Base-by-base conservation (phyloP, 23 red algal species). In the Gracilaria domingensis region DNA sequence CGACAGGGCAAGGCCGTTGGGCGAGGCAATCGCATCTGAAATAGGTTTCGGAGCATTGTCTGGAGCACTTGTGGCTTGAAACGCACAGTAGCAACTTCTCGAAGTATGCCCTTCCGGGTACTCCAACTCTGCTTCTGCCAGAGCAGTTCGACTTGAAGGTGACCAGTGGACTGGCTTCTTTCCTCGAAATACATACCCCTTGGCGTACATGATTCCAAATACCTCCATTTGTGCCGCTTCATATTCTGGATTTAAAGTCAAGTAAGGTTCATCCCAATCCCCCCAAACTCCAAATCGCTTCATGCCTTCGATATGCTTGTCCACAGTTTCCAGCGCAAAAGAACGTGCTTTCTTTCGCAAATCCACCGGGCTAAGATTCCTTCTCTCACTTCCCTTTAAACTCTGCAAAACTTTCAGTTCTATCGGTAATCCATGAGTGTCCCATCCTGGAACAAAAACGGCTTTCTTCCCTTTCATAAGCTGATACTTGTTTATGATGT, bases 161-260 rank as follows among this genome's bases (percentile, higher is more conserved):
- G 93, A 96, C 97, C 97, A 99, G 74, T 99, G 91, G n/a, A 99
- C 97, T 21, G 97, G 97, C 55, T 99, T 99, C 36, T 88, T 59
- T 40, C 94, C 97, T 25, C 97, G 97, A 67, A 96, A 99, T 35
- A 99, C 95, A 74, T 94, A 94, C 4, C 97, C 94, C 83, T 72
- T 82, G 8, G 91, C 34, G 80, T 94, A 95, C 97, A 99, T 96
- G 39, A 94, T 70, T 35, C 97, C 97, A 92, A 99, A 99, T 34
- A 99, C 93, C 20, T 81, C 93, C 40, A 99, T 94, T 84, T 99
- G 97, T 3, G 97, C 97, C 13, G 97, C 97, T 66, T 99, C 97
- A 65, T 96, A 99, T 58, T 79, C 90, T 21, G 88, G 90, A 44
- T 87, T 76, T 57, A 99, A 40, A 42, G 97, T 99, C 32, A 99